Evolutionary conservation across 2,329 filamentous ascomycete genomes (phyloP).

Genomic region (Paramyrothecium roridum): DNA sequence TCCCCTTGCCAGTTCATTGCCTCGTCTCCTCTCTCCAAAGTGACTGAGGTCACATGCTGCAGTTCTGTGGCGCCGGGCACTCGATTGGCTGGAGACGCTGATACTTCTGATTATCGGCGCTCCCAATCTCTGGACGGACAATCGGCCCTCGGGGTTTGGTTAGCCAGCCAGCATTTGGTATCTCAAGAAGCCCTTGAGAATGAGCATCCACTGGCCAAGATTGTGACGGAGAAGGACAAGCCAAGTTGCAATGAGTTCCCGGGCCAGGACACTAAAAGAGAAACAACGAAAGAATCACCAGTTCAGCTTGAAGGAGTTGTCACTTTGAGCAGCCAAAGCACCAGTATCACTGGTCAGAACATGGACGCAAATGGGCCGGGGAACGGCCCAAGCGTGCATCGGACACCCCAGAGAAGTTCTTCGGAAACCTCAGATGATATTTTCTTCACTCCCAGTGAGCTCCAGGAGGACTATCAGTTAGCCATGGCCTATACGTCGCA

Average conservation of each 20-base stretch:
- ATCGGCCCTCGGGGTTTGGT: conserved; percentile 32
- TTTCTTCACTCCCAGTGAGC: conserved; percentile 3
- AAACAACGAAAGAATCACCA: not conserved
- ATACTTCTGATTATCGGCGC: conserved; percentile 23
- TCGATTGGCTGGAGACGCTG: conserved; percentile 10
- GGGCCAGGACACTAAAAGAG: not conserved
- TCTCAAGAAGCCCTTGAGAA: conserved; percentile 12
- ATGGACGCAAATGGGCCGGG: not conserved
- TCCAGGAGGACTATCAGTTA: conserved; percentile 8
- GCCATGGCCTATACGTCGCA: conserved; percentile 10
- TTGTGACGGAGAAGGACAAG: not conserved
- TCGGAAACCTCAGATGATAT: not conserved
- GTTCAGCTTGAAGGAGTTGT: no score
- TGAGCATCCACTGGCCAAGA: not conserved
- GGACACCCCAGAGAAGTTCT: not conserved
- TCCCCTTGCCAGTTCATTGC: not conserved
- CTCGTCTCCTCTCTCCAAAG: not conserved
- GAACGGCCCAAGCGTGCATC: not conserved
- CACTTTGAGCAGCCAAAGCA: no score
- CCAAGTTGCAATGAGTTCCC: not conserved
- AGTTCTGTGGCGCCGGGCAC: not conserved
- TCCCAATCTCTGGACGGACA: conserved; percentile 28
- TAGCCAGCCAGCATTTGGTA: conserved; percentile 29
- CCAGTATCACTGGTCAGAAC: not conserved
- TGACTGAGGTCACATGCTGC: not conserved